These are phyloP conservation scores for Kwoniella europaea DNA, from an alignment of 768 basidiomycete species.

Conservation along the genomic window DNA sequence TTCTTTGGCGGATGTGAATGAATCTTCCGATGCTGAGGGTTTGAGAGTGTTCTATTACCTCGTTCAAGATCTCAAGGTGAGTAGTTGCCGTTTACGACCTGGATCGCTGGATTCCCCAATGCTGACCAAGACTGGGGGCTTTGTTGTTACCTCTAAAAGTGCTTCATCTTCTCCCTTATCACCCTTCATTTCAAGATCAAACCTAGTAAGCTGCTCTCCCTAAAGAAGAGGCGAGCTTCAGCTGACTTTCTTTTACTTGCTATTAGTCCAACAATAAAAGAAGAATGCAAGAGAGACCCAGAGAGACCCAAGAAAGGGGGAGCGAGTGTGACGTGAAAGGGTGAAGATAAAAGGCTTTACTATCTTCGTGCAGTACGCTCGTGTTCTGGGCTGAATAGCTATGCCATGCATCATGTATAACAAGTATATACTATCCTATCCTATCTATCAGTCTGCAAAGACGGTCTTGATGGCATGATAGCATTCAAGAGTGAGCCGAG, in stretches of 20 bases:
- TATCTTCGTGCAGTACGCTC: neutral
- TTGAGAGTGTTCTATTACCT: conserved; percentile 98
- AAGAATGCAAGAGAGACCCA: neutral
- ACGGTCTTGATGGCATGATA: too few species aligned
- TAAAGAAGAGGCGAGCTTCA: too few species aligned
- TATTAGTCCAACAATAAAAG: conserved; percentile 24
- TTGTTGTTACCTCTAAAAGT: conserved; percentile 63
- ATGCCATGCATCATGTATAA: conserved; percentile 17
- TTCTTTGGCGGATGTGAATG: conserved; percentile 92
- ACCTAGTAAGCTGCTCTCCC: conserved; percentile 64
- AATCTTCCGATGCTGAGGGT: conserved; percentile 96
- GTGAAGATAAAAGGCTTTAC: neutral
- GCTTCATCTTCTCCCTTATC: conserved; percentile 96
- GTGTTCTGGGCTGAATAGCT: neutral
- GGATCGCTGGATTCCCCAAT: neutral
- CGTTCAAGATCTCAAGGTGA: conserved; percentile 93
- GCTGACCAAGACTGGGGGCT: neutral
- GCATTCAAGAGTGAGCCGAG: neutral
- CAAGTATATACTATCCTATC: neutral
- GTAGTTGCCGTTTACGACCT: conserved; percentile 31
- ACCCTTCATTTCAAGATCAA: conserved; percentile 99
- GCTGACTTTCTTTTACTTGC: too few species aligned
- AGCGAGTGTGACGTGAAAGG: neutral
- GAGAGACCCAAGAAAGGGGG: neutral
- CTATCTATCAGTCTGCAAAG: neutral